These are phyloP conservation scores for Cymodocea nodosa DNA, from an alignment of 116 monocot species.

Conservation along the genomic window DNA sequence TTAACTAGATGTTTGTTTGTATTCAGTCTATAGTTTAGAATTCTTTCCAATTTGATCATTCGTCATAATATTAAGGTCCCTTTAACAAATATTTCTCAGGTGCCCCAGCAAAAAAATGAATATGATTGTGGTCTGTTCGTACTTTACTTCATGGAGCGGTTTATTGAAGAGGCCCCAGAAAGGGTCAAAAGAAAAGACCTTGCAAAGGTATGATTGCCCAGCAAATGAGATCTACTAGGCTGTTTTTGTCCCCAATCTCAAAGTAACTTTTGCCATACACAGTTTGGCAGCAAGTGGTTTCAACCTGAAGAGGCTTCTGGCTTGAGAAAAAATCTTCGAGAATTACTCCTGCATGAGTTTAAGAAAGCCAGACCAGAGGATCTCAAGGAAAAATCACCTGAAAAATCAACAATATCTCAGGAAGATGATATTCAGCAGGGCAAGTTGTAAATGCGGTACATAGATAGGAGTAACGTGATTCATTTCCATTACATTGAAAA, in stretches of 20 bases:
- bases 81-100: constrained; percentile 14
- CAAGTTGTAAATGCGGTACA: too few species aligned
- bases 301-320: constrained; percentile 51
- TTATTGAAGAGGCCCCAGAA: constrained; percentile 54
- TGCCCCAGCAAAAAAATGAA: constrained; percentile 58
- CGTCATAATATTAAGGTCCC: neutral
- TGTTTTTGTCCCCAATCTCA: neutral
- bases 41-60: neutral
- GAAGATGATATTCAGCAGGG: too few species aligned
- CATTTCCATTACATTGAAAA: too few species aligned
- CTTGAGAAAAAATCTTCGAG: constrained; percentile 26
- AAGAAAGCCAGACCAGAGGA: neutral
- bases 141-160: constrained; percentile 51
- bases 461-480: too few species aligned
- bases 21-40: too few species aligned
- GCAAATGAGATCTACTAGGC: neutral
- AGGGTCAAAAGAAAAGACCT: constrained; percentile 38
- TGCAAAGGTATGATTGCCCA: constrained; percentile 23
- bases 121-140: constrained; percentile 77
- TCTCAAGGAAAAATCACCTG: neutral
- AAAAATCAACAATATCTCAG: too few species aligned
- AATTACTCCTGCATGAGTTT: constrained; percentile 33
- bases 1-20: too few species aligned
- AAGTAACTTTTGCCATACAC: neutral
- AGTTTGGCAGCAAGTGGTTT: constrained; percentile 69